phyloP scores from a whole-genome alignment of 2,329 filamentous ascomycete species.

The Fusarium paranaense region DNA sequence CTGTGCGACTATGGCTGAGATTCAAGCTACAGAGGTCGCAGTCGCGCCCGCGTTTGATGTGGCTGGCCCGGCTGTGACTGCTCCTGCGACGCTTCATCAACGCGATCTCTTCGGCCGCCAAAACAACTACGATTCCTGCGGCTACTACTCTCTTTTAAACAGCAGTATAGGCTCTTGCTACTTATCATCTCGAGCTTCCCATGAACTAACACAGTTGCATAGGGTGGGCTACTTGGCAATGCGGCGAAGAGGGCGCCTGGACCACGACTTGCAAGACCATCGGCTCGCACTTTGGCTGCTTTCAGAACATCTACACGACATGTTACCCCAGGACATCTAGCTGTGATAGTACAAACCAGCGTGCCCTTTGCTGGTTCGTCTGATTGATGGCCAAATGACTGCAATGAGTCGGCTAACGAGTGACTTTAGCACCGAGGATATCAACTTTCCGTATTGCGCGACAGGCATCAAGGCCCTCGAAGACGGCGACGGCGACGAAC shows the following conservation, averaged over 20 bases:
- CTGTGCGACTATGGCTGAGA: neutral
- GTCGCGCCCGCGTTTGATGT: neutral
- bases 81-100: neutral
- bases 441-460: neutral
- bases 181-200: neutral
- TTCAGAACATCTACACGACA: neutral
- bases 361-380: neutral
- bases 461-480: neutral
- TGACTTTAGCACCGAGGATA: neutral
- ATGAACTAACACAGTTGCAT: neutral
- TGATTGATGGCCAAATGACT: neutral
- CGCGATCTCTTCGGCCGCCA: neutral
- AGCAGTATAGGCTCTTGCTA: neutral
- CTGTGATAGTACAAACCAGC: neutral
- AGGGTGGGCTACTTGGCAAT: neutral
- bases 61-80: neutral
- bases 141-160: neutral
- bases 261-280: constrained; percentile 2
- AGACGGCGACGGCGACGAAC: neutral
- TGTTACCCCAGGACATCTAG: neutral
- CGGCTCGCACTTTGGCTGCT: constrained; percentile 3
- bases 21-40: neutral
- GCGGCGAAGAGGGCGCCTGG: neutral
- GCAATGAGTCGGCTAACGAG: neutral
- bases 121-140: constrained; percentile 1